A percentile compares a stretch with the other conserved stretches of the same genome.
These are phyloP conservation scores for Solioccasus polychromus DNA, from an alignment of 768 basidiomycete genomes.

Conservation along the genomic window DNA sequence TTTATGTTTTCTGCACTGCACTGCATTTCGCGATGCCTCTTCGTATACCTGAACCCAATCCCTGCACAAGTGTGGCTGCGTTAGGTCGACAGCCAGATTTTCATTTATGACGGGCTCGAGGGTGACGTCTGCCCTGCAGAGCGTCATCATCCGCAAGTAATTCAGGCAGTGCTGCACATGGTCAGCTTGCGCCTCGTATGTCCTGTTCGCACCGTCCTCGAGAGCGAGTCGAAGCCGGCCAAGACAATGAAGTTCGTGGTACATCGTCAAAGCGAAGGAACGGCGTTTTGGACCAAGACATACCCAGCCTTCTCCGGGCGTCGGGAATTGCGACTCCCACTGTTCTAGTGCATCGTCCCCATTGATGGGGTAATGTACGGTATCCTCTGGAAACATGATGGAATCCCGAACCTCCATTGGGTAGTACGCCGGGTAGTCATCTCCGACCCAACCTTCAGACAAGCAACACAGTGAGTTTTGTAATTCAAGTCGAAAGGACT, in stretches of 20 bases:
- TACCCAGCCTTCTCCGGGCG: conserved; percentile 19
- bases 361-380: conserved; percentile 24
- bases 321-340: conserved; percentile 26
- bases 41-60: conserved; percentile 28
- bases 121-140: conserved; percentile 48
- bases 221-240: conserved; percentile 27
- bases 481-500: not conserved
- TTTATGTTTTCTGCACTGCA: conserved; percentile 5
- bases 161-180: conserved; percentile 46
- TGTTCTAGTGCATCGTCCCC: conserved; percentile 19
- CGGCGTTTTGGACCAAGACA: conserved; percentile 28
- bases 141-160: conserved; percentile 43
- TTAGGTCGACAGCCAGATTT: conserved; percentile 17
- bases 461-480: not conserved
- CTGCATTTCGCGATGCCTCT: conserved; percentile 16
- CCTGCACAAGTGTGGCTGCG: conserved; percentile 25
- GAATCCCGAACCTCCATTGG: conserved; percentile 21
- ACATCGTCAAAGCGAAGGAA: conserved; percentile 35
- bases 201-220: conserved; percentile 11
- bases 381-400: conserved; percentile 27
- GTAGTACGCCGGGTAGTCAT: conserved; percentile 27
- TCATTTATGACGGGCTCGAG: conserved; percentile 39
- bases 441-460: conserved; percentile 22
- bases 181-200: conserved; percentile 13
- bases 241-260: conserved; percentile 39